phyloP scores from a whole-genome alignment of 78 protist genomes.

The Guillardia theta region DNA sequence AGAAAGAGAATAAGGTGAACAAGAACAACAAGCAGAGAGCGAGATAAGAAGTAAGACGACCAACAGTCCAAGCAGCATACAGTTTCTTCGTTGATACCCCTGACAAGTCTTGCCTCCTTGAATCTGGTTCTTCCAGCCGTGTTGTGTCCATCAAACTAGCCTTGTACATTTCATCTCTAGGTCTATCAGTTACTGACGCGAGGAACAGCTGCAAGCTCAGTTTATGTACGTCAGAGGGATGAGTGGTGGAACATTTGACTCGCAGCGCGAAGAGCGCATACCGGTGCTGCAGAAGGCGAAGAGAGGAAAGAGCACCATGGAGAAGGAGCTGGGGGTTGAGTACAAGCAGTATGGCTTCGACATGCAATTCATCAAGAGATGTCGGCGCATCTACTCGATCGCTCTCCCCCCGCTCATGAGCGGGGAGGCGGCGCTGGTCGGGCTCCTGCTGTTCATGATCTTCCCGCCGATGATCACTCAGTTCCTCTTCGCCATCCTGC shows the following conservation, averaged over 20 bases:
- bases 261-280: not conserved
- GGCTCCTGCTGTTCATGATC: constrained; percentile 3
- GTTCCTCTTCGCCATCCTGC: constrained; percentile 31
- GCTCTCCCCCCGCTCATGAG: constrained; percentile 14
- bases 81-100: no score
- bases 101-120: no score
- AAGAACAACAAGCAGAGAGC: no score
- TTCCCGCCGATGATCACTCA: constrained; percentile 34
- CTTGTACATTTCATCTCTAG: no score
- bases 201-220: no score
- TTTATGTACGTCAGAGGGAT: no score
- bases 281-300: not conserved
- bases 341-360: constrained; percentile 23
- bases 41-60: no score
- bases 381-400: not conserved
- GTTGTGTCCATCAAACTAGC: no score
- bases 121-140: no score
- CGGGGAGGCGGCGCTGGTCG: not conserved
- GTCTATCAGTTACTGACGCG: no score
- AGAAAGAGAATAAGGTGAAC: no score
- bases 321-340: constrained; percentile 21
- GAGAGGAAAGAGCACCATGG: not conserved
- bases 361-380: not conserved
- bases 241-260: not conserved
- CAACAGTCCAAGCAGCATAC: no score